Conservation (phyloP, 2,329 filamentous ascomycete genomes). For the Ambrosiella beaveri region DNA sequence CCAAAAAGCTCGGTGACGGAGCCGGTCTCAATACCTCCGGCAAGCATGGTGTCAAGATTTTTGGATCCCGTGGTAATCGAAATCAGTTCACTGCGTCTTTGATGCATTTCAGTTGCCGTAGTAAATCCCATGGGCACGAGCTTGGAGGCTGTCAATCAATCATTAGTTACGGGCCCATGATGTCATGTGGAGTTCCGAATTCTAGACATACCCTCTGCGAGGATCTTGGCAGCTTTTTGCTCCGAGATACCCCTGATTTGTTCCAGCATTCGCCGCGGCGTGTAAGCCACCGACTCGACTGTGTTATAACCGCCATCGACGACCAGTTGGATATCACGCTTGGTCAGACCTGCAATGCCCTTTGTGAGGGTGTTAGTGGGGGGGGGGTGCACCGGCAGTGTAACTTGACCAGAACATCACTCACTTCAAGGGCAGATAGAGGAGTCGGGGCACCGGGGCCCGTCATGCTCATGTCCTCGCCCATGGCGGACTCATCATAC, state of each 20-base stretch:
- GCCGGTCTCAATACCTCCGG: slow-evolving; percentile 88
- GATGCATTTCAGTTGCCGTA: slow-evolving; percentile 97
- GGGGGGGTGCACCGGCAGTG: background rate
- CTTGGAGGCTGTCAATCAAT: slow-evolving; percentile 67
- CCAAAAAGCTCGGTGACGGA: slow-evolving; percentile 97
- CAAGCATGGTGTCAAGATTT: slow-evolving; percentile 84
- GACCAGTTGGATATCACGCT: slow-evolving; percentile 84
- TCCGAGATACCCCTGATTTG: slow-evolving; percentile 97
- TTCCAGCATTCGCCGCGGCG: slow-evolving; percentile 63
- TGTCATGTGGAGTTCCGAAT: background rate
- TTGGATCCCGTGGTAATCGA: slow-evolving; percentile 97
- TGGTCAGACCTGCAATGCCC: slow-evolving; percentile 81
- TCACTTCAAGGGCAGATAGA: slow-evolving; percentile 68
- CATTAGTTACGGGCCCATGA: slow-evolving; percentile 1
- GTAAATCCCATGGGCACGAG: slow-evolving; percentile 98
- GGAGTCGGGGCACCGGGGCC: slow-evolving; percentile 91
- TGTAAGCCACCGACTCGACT: slow-evolving; percentile 91
- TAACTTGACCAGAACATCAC: slow-evolving; percentile 14
- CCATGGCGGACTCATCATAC: slow-evolving; percentile 47
- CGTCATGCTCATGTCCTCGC: slow-evolving; percentile 54
- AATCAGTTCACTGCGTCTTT: slow-evolving; percentile 87
- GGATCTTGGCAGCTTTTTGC: slow-evolving; percentile 81
- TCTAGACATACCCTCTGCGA: slow-evolving; percentile 55
- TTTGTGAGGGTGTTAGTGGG: slow-evolving; percentile 21
- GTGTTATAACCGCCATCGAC: slow-evolving; percentile 88